phyloP scores from a whole-genome alignment of 129 eudicot genomes.

The Kitagawia praeruptora region DNA sequence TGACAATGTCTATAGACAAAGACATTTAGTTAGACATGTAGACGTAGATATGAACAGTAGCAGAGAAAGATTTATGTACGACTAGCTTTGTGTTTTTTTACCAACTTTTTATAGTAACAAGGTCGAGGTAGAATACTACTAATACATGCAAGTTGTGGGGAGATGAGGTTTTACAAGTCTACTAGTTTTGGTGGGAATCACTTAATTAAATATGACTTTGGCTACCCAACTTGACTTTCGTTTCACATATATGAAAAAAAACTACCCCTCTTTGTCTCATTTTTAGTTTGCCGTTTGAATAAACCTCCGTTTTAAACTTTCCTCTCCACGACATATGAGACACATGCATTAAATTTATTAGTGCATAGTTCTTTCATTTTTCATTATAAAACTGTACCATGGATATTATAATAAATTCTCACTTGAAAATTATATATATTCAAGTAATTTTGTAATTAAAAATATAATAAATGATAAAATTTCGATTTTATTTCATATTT shows the following conservation, averaged over 20 bases:
- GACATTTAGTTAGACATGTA: background rate
- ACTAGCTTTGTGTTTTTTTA: background rate
- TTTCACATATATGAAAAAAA: background rate
- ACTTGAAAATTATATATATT: too few relatives aligned
- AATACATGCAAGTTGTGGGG: constrained; percentile 4
- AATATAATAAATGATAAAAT: too few relatives aligned
- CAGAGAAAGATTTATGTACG: background rate
- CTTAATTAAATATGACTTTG: constrained; percentile 23
- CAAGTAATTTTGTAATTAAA: too few relatives aligned
- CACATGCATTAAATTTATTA: too few relatives aligned
- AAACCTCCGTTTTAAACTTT: too few relatives aligned
- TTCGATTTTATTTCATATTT: too few relatives aligned
- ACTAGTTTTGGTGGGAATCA: constrained; percentile 26
- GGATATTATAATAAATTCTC: too few relatives aligned
- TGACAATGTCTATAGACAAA: background rate
- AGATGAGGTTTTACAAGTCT: constrained; percentile 15
- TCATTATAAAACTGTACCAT: too few relatives aligned
- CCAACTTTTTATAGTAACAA: background rate
- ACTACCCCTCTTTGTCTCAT: background rate
- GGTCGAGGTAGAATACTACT: background rate
- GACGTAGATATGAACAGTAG: background rate
- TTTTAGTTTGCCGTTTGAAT: too few relatives aligned
- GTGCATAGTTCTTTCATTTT: too few relatives aligned
- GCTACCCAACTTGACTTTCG: constrained; percentile 29
- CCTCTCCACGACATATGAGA: too few relatives aligned